phyloP scores from a whole-genome alignment of 164 flowering plant species.

The Liriodendron chinense region DNA sequence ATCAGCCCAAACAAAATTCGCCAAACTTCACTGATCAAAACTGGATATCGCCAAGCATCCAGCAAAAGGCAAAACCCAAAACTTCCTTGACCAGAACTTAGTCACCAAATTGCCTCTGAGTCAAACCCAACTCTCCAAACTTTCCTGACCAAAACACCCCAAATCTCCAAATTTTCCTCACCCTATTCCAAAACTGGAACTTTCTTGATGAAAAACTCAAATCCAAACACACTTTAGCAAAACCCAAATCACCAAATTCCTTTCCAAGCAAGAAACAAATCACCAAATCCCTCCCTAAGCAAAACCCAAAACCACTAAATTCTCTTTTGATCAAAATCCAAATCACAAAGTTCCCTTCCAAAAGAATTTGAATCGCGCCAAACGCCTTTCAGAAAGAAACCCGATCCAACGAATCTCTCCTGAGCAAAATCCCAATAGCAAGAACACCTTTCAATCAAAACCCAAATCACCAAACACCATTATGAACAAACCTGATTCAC shows the following conservation, averaged over 20 bases:
- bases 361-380: too few species aligned
- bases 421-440: slow-evolving; percentile 1
- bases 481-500: slow-evolving; percentile 7
- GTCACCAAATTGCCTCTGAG: neutral
- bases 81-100: neutral
- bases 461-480: neutral
- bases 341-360: neutral
- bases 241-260: too few species aligned
- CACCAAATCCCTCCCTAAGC: too few species aligned
- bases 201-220: slow-evolving; percentile 1
- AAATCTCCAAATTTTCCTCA: neutral
- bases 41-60: neutral
- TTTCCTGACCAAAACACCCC: neutral
- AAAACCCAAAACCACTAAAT: neutral
- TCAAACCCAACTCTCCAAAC: neutral
- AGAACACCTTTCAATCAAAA: neutral
- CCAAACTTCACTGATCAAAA: neutral
- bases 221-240: neutral
- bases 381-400: too few species aligned
- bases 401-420: neutral
- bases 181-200: neutral
- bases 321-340: neutral
- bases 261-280: too few species aligned
- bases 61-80: neutral
- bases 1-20: neutral